Evolutionary conservation across 495 filamentous ascomycete genomes (phyloP).

Genomic region (Paragyromitra xinjiangensis): DNA sequence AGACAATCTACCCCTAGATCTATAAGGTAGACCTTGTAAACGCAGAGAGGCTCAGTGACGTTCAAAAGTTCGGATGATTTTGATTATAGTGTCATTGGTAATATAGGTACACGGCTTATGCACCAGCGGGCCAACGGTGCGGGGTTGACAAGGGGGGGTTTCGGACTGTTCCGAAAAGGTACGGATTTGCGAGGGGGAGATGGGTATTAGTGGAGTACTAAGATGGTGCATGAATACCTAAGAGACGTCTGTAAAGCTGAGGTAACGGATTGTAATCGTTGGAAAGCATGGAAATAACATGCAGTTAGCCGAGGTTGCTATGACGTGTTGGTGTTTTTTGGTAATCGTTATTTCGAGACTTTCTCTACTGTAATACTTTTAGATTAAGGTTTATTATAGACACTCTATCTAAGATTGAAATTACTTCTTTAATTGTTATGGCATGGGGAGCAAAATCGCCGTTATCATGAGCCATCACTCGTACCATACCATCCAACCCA

Average conservation of each 20-base stretch:
- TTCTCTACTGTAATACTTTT: not conserved
- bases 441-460: no score
- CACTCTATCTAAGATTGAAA: not conserved
- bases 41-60: not conserved
- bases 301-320: not conserved
- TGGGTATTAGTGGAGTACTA: not conserved
- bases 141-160: conserved; percentile 1
- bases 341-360: not conserved
- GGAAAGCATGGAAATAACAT: not conserved
- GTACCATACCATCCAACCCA: not conserved
- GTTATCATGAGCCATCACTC: not conserved
- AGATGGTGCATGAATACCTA: not conserved
- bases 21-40: not conserved
- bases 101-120: not conserved
- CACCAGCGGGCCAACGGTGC: not conserved
- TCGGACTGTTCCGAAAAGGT: not conserved
- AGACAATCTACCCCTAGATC: not conserved
- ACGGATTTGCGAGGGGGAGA: not conserved
- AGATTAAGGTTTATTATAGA: not conserved
- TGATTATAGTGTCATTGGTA: conserved; percentile 34
- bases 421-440: not conserved
- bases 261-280: conserved; percentile 26
- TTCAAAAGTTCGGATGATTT: conserved; percentile 12
- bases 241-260: not conserved
- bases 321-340: not conserved